Base-by-base conservation (phyloP, 129 eudicot genomes). In the Lactuca sativa region DNA sequence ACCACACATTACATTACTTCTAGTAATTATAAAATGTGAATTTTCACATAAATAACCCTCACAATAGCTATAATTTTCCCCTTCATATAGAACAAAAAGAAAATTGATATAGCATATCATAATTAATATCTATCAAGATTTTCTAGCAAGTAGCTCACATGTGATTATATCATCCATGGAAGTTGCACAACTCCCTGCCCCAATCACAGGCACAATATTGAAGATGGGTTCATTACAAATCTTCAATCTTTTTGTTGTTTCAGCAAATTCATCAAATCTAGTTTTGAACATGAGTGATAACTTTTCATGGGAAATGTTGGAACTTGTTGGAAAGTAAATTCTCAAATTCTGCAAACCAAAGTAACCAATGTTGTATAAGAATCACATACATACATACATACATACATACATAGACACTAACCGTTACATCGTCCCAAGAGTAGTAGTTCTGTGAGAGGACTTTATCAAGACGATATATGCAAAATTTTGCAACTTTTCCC, bases 391-490 rank as follows among this genome's bases (percentile, higher is more conserved):
- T 61, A 9, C 33, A 64, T 43, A 8, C 31, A 64, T 43, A 44
- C 4, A 12, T 14, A 57, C n/a, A 56, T 43, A 63, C 0, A 33
- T 12, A 64, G 71, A 66, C 67, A 80, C 98, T 76, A 14, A 93
- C 98, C 90, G 59, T 58, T 30, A 78, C 80, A 73, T 93, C 86
- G 0, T 85, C 86, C 98, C 98, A 93, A 30, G 88, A 81, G 74
- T 86, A 85, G 68, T 60, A n/a, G 74, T 81, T 83, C 75, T 83
- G 84, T 15, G 72, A 55, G 54, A 93, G 92, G 55, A 85, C 64
- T 73, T 72, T 72, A 75, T 87, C 90, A 63, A 87, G 82, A 44
- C 77, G 85, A 69, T 82, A 80, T 67, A 89, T 56, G 79, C 98
- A 89, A 81, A 93, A 89, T 53, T 80, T 81, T 62, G 92, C 90